phyloP scores from a whole-genome alignment of 805 yeast species.

The Metschnikowia shivogae region DNA sequence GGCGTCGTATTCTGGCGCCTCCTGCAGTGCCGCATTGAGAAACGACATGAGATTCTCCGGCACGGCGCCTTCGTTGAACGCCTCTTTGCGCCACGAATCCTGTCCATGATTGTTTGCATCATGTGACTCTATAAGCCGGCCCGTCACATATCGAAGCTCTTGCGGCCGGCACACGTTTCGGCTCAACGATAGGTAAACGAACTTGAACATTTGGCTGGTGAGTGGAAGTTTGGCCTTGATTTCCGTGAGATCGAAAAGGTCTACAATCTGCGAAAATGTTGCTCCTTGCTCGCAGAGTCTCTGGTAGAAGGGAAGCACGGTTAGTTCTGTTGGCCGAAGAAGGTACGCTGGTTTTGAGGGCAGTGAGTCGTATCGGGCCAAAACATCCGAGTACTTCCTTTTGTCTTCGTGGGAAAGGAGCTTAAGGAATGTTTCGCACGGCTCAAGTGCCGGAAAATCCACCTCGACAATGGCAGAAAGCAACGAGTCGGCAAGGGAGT shows the following conservation, averaged over 20 bases:
- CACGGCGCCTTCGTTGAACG: constrained; percentile 8
- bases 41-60: constrained; percentile 7
- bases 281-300: constrained; percentile 12
- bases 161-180: neutral
- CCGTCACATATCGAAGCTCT: constrained; percentile 10
- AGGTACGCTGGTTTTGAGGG: constrained; percentile 13
- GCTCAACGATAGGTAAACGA: constrained; percentile 18
- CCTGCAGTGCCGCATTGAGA: constrained; percentile 5
- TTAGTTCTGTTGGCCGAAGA: constrained; percentile 23
- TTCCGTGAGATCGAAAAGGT: constrained; percentile 19
- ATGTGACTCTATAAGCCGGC: constrained; percentile 11
- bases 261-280: constrained; percentile 11
- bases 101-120: constrained; percentile 9
- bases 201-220: constrained; percentile 27
- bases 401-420: constrained; percentile 23
- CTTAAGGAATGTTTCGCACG: constrained; percentile 17
- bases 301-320: constrained; percentile 23
- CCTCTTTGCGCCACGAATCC: constrained; percentile 14
- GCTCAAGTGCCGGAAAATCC: constrained; percentile 1
- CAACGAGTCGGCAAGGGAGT: constrained; percentile 12
- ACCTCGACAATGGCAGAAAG: constrained; percentile 7
- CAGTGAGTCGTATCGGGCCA: constrained; percentile 16
- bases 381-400: constrained; percentile 12
- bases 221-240: constrained; percentile 25
- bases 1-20: constrained; percentile 1